phyloP scores from a whole-genome alignment of 2,329 filamentous ascomycete species.

The Claviceps paspali region DNA sequence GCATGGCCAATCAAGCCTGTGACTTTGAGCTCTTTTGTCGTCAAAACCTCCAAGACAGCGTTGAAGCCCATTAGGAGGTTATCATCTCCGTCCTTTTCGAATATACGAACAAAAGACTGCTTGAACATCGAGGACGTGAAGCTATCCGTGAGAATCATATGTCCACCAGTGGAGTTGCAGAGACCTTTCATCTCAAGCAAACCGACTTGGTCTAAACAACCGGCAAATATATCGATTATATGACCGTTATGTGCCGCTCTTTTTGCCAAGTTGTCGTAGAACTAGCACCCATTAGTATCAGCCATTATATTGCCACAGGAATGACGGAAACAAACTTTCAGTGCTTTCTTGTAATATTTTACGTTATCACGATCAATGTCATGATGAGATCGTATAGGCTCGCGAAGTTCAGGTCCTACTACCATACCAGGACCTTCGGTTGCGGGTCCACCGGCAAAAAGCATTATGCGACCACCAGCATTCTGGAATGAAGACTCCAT shows the following conservation, averaged over 20 bases:
- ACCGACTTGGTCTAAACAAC: conserved; percentile 93
- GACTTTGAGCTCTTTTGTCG: conserved; percentile 95
- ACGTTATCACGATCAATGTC: conserved; percentile 98
- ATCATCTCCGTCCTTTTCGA: conserved; percentile 90
- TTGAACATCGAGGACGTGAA: conserved; percentile 99
- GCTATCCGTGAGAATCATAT: conserved; percentile 96
- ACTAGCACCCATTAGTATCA: conserved; percentile 31
- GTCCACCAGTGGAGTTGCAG: conserved; percentile 87
- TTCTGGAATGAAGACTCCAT: conserved; percentile 94
- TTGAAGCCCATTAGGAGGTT: conserved; percentile 98
- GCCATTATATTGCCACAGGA: not conserved
- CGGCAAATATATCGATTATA: conserved; percentile 93
- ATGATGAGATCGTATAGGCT: conserved; percentile 94
- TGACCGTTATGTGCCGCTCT: conserved; percentile 92
- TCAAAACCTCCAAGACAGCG: conserved; percentile 84
- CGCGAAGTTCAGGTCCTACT: conserved; percentile 85
- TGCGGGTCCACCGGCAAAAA: conserved; percentile 86
- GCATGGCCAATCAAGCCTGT: conserved; percentile 95
- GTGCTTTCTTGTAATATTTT: conserved; percentile 98
- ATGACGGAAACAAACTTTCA: conserved; percentile 49
- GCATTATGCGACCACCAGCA: conserved; percentile 87
- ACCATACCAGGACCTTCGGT: conserved; percentile 96
- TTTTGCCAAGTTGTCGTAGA: conserved; percentile 90
- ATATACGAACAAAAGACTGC: conserved; percentile 92
- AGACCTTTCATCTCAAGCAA: conserved; percentile 96